Percentiles rank a stretch among this genome's conserved stretches.
phyloP scores from a whole-genome alignment of 768 basidiomycete species.

The Mycena epipterygia region DNA sequence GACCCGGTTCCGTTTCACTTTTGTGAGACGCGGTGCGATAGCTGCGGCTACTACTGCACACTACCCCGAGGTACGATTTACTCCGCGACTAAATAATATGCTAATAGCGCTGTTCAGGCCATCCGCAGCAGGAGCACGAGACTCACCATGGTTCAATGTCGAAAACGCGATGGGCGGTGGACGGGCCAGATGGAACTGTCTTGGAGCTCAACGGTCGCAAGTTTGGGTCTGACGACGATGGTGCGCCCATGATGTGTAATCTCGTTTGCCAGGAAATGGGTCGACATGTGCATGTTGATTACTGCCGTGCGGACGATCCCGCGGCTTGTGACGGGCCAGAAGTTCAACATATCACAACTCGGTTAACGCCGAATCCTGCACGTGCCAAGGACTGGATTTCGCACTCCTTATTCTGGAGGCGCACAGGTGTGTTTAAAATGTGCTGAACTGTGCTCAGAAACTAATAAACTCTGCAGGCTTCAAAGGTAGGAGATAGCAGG shows the following conservation, averaged over 20 bases:
- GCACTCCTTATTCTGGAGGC: conserved; percentile 68
- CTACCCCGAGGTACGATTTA: conserved; percentile 62
- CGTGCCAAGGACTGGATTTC: conserved; percentile 67
- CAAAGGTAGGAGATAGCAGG: conserved; percentile 50
- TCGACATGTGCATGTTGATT: conserved; percentile 69
- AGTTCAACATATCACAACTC: conserved; percentile 59
- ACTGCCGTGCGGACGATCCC: conserved; percentile 59
- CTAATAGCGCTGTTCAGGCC: conserved; percentile 54
- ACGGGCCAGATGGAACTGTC: conserved; percentile 62
- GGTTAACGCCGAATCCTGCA: conserved; percentile 61
- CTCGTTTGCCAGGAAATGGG: conserved; percentile 68
- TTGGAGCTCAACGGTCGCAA: conserved; percentile 69
- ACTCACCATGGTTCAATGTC: conserved; percentile 78
- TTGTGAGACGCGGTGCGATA: conserved; percentile 66
- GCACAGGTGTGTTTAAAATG: conserved; percentile 59
- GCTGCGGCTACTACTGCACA: conserved; percentile 72
- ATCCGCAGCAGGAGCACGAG: conserved; percentile 72
- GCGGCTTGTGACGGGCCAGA: conserved; percentile 58
- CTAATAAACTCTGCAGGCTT: conserved; percentile 51
- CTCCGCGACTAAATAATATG: background rate
- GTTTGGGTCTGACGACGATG: conserved; percentile 67
- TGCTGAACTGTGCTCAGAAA: background rate
- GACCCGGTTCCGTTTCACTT: conserved; percentile 64
- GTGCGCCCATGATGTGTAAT: conserved; percentile 76
- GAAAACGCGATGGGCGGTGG: conserved; percentile 67